A percentile compares a stretch with the other conserved stretches of the same genome.
Evolutionary conservation across 495 filamentous ascomycete species (phyloP).

Genomic region (Aspergillus taichungensis): DNA sequence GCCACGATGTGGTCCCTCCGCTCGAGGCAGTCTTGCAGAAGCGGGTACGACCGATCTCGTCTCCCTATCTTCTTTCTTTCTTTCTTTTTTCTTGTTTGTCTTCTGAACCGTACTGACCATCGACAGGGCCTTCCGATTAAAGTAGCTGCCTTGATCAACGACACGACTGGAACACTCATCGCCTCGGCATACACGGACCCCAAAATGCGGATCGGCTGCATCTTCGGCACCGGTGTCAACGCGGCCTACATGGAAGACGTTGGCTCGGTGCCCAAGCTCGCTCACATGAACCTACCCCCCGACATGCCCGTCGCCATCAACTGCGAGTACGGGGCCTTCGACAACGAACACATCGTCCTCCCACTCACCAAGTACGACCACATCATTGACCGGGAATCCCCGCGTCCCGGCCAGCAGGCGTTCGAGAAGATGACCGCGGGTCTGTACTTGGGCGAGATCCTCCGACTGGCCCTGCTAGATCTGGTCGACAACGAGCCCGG

Average conservation of each 20-base stretch:
- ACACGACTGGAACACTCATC: slow-evolving; percentile 98
- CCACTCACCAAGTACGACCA: slow-evolving; percentile 79
- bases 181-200: slow-evolving; percentile 91
- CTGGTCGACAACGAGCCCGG: slow-evolving; percentile 67
- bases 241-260: slow-evolving; percentile 95
- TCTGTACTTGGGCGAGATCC: slow-evolving; percentile 90
- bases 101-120: not conserved
- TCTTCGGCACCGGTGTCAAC: slow-evolving; percentile 97
- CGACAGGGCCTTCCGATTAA: slow-evolving; percentile 79
- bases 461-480: slow-evolving; percentile 82
- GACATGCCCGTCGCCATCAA: slow-evolving; percentile 94
- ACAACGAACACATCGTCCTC: slow-evolving; percentile 90
- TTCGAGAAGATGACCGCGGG: slow-evolving; percentile 99
- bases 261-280: slow-evolving; percentile 88
- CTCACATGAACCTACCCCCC: slow-evolving; percentile 83
- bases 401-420: slow-evolving; percentile 87
- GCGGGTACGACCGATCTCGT: slow-evolving; percentile 43
- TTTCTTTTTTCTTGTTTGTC: not conserved
- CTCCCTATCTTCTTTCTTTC: too few relatives aligned
- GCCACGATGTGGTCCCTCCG: slow-evolving; percentile 86
- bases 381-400: slow-evolving; percentile 85
- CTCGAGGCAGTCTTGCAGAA: slow-evolving; percentile 76
- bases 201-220: slow-evolving; percentile 89
- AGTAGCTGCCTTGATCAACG: slow-evolving; percentile 88
- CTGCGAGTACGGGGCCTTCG: slow-evolving; percentile 98